Conservation (phyloP, 495 filamentous ascomycete genomes). For the Lasiosphaeria ovina region DNA sequence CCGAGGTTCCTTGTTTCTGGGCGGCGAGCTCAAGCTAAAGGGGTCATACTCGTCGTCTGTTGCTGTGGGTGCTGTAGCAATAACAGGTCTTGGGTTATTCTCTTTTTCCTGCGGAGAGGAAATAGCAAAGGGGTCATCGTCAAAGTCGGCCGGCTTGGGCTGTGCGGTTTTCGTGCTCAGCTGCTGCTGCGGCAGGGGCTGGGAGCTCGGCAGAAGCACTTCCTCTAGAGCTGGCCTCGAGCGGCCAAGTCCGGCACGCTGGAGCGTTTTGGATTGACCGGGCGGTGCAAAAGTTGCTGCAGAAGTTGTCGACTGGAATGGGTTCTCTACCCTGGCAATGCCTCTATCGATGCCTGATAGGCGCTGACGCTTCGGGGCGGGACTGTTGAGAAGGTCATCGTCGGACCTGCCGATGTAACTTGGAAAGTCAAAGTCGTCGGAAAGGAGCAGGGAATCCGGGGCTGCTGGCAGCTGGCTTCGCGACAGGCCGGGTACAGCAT, state of each 20-base stretch:
- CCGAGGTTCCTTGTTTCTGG: neutral
- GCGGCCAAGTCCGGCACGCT: too few relatives aligned
- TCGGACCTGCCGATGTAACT: constrained; percentile 27
- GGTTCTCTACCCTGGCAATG: neutral
- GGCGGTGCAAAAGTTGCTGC: too few relatives aligned
- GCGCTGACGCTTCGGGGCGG: constrained; percentile 26
- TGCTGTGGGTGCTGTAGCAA: neutral
- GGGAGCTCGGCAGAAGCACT: constrained; percentile 22
- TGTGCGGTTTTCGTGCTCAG: constrained; percentile 2
- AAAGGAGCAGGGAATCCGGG: neutral
- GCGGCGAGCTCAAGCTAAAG: neutral
- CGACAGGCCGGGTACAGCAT: neutral
- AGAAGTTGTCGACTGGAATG: neutral
- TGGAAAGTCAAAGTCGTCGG: neutral
- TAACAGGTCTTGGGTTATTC: neutral
- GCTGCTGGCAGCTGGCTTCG: too few relatives aligned
- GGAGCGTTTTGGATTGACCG: neutral
- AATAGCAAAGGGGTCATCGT: constrained; percentile 20
- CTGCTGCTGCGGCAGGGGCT: constrained; percentile 7
- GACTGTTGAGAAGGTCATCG: constrained; percentile 27
- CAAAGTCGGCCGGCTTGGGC: constrained; percentile 13
- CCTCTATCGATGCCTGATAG: constrained; percentile 18
- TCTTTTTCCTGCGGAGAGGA: constrained; percentile 17
- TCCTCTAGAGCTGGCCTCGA: constrained; percentile 2
- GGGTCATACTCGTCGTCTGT: neutral